Percentiles rank a stretch among this genome's conserved stretches.
Evolutionary conservation across 371 early-diverging fungal genomes (phyloP).

Genomic region (Batkoa obscura): DNA sequence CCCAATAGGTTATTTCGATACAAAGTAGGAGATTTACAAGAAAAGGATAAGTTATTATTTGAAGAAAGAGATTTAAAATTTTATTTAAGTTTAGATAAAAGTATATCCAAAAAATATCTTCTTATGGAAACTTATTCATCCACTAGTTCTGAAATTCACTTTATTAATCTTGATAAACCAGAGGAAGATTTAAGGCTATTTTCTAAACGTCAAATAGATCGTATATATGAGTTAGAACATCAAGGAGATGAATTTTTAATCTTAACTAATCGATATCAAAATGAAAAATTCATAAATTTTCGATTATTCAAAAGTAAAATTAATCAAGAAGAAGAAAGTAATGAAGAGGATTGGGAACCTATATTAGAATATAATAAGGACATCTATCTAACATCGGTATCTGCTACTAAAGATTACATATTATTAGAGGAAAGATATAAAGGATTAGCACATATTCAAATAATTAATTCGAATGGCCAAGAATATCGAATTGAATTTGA

Average conservation of each 20-base stretch:
- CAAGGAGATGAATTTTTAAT: conserved; percentile 22
- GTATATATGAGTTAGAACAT: conserved; percentile 24
- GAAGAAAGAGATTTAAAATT: conserved; percentile 40
- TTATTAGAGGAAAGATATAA: conserved; percentile 36
- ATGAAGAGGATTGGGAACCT: conserved; percentile 10
- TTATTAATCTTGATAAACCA: conserved; percentile 16
- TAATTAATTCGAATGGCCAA: conserved; percentile 9
- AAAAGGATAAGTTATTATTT: conserved; percentile 19
- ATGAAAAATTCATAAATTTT: conserved; percentile 25
- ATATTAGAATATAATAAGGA: background rate
- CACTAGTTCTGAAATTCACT: conserved; percentile 29
- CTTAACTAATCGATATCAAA: conserved; percentile 20
- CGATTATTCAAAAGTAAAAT: conserved; percentile 28
- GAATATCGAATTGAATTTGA: conserved; percentile 12
- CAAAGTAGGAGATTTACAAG: conserved; percentile 17
- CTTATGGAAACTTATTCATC: conserved; percentile 26
- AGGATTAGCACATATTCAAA: conserved; percentile 33
- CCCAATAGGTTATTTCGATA: conserved; percentile 28
- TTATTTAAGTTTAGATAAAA: conserved; percentile 24
- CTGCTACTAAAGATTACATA: conserved; percentile 10
- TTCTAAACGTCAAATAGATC: conserved; percentile 20
- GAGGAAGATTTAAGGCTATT: conserved; percentile 13
- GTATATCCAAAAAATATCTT: conserved; percentile 22
- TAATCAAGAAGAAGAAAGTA: conserved; percentile 24
- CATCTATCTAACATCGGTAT: background rate